Evolutionary conservation across 345 rosid species (phyloP), one percentile per base, ranked within the genome.

Genomic region (Cardamine resedifolia): DNA sequence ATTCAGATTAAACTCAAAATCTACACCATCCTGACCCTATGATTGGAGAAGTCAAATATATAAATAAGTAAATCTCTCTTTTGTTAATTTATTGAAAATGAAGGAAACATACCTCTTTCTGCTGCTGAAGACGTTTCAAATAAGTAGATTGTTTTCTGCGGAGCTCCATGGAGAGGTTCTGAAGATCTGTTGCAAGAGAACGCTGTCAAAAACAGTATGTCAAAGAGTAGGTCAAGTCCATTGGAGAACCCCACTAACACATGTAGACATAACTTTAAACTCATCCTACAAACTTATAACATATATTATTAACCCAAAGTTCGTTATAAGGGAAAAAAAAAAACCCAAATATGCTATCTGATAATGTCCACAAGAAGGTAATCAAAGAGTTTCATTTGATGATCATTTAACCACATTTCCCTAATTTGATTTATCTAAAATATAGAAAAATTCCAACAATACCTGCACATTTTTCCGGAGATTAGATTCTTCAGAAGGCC

Each of bases 401-500:
- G 14, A 36, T 21, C 3, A 48, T 11, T 33, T 10, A 24, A 44
- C 41, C 14, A 23, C 11, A n/a, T 8, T 38, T n/a, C 18, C 39
- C 16, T 8, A 14, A 38, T 3, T n/a, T 28, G 26, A 20, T n/a
- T 38, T 30, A 34, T 62, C 45, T 39, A 14, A 27, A 28, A 20
- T 10, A 65, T 12, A 1, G 16, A 39, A 24, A 12, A 51, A 21
- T 0, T 49, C 24, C 55, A 79, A 64, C 59, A 69, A 51, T 80
- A 90, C 98, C 96, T 92, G 98, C 41, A 92, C 98, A 83, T 92
- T 92, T 81, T 90, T 90, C 64, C 92, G 77, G 52, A 92, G 62
- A 79, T 82, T 92, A 5, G 92, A 89, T 76, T 89, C 98, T 82
- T 92, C 96, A 2, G 94, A 86, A 45, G 85, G 77, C 50, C 90